phyloP scores from a whole-genome alignment of 371 early-diverging fungal genomes.

The Chytridium lagenaria region DNA sequence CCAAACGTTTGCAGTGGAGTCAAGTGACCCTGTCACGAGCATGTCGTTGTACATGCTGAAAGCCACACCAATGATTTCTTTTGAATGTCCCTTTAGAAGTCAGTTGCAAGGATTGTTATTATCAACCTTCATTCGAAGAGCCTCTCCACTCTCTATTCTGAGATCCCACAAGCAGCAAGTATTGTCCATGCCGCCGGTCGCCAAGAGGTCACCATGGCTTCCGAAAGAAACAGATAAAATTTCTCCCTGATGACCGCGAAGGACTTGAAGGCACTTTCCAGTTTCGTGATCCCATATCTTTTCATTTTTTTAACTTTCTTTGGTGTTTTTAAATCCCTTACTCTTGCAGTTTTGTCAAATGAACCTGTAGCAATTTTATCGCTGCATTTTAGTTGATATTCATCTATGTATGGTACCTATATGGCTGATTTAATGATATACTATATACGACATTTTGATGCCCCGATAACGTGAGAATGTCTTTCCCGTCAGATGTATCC shows the following conservation, averaged over 20 bases:
- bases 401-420: constrained; percentile 35
- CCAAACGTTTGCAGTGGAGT: constrained; percentile 52
- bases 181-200: constrained; percentile 53
- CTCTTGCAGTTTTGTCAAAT: constrained; percentile 55
- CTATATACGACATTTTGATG: constrained; percentile 56
- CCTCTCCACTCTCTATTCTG: constrained; percentile 43
- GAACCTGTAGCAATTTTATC: constrained; percentile 55
- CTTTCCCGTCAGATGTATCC: constrained; percentile 40
- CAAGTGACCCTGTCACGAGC: constrained; percentile 52
- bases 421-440: constrained; percentile 53
- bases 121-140: constrained; percentile 30
- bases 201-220: constrained; percentile 39
- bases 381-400: constrained; percentile 19
- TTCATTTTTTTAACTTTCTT: not conserved
- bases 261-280: constrained; percentile 46
- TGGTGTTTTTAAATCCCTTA: constrained; percentile 2
- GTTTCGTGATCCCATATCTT: constrained; percentile 45
- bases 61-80: constrained; percentile 39
- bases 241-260: constrained; percentile 50
- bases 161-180: constrained; percentile 53
- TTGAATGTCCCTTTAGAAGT: constrained; percentile 49
- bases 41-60: constrained; percentile 39
- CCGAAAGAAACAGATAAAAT: constrained; percentile 49
- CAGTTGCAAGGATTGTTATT: not conserved
- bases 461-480: constrained; percentile 44